Base-by-base conservation (phyloP, 371 early-diverging fungal genomes). In the Phascolomyces articulosus region DNA sequence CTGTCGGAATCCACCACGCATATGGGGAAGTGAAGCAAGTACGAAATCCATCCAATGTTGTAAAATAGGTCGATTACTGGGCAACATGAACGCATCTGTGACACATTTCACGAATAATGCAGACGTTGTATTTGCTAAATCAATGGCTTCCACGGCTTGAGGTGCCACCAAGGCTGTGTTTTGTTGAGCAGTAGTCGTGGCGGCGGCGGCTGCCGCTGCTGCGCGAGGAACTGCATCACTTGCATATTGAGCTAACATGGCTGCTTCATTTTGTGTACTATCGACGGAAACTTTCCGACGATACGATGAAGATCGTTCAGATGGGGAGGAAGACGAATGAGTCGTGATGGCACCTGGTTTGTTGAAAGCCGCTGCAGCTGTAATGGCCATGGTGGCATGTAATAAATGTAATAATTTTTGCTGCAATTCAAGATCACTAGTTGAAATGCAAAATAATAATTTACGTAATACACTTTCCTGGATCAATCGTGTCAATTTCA, bases 21-120 rank as follows among this genome's bases (percentile, higher is more conserved):
- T 60, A 53, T 82, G 86, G 0, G 90, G 89, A 7, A 93, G 70
- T 1, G 86, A 80, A 4, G 83, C 74, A 55, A 88, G 72, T 63
- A 91, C 72, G 66, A 92, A 91, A 64, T 93, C 91, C 74, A 91
- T 84, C 91, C 91, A 93, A 56, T 90, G 83, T 29, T 87, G 88
- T n/a, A 92, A 70, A 38, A 91, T 76, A 1, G 85, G 77, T 18
- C 90, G 87, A 58, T 92, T 91, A 10, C 80, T 74, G 8, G 77
- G 58, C 9, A 79, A 62, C 0, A 84, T 76, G 15, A 93, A 66
- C 4, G 91, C 90, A 64, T 89, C 85, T 16, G 80, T 78, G 6
- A 89, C 75, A 24, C 88, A 87, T 58, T 85, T 85, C 24, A 87
- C 82, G 66, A 90, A 85, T 26, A 85, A 62, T 1, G 83, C 83